Evolutionary conservation across 495 filamentous ascomycete genomes (phyloP).

Genomic region (Penicillium desertorum): DNA sequence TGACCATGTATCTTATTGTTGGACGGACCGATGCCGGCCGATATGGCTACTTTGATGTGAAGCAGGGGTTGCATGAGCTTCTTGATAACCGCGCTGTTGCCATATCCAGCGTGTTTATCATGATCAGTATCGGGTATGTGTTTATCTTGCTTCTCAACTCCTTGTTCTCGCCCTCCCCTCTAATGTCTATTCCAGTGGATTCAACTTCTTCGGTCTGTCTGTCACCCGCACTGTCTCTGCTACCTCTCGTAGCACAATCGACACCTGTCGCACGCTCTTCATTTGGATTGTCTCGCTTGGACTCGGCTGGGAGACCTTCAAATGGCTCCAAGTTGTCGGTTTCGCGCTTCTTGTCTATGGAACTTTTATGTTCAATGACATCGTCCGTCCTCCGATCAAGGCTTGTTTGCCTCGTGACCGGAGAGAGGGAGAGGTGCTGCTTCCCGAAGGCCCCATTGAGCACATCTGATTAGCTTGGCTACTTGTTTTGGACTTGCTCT

Average conservation of each 20-base stretch:
- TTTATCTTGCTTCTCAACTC: not conserved
- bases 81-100: constrained; percentile 65
- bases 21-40: constrained; percentile 71
- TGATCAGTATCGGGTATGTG: constrained; percentile 92
- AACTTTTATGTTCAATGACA: constrained; percentile 94
- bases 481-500: not conserved
- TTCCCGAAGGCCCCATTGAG: constrained; percentile 84
- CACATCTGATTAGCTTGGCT: constrained; percentile 49
- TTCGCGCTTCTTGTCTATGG: constrained; percentile 92
- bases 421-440: constrained; percentile 56
- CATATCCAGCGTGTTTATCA: constrained; percentile 78
- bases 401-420: constrained; percentile 49
- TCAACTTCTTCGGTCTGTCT: constrained; percentile 96
- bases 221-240: constrained; percentile 87
- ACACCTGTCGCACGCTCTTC: constrained; percentile 95
- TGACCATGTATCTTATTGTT: constrained; percentile 72
- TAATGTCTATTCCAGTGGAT: constrained; percentile 59
- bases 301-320: constrained; percentile 96
- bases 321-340: constrained; percentile 91
- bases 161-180: not conserved
- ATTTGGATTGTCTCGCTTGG: constrained; percentile 96
- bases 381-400: constrained; percentile 75
- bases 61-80: constrained; percentile 79
- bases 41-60: constrained; percentile 85
- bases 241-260: constrained; percentile 90